Percentiles rank a stretch among this genome's conserved stretches.
Evolutionary conservation across 2,329 filamentous ascomycete genomes (phyloP).

Genomic region (Teratosphaeria viscida): DNA sequence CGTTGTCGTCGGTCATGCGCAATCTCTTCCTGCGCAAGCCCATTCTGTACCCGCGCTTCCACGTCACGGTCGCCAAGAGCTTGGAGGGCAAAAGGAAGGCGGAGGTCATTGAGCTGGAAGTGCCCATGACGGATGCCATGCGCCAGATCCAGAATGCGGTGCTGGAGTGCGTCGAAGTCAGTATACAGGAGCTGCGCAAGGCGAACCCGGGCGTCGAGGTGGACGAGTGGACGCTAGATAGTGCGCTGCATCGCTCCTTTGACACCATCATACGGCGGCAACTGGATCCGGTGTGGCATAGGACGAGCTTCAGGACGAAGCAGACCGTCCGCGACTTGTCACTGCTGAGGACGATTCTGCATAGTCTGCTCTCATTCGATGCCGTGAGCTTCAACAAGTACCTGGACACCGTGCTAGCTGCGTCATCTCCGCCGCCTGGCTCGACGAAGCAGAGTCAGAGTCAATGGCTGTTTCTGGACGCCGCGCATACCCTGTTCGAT

Average conservation of each 20-base stretch:
- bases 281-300: conserved; percentile 92
- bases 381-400: conserved; percentile 86
- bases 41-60: conserved; percentile 87
- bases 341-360: conserved; percentile 71
- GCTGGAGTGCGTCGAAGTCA: conserved; percentile 90
- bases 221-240: conserved; percentile 95
- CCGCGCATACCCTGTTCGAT: conserved; percentile 87
- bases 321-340: conserved; percentile 88
- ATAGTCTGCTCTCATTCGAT: conserved; percentile 73
- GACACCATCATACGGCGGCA: conserved; percentile 81
- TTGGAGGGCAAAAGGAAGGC: conserved; percentile 86
- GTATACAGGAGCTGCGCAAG: conserved; percentile 88
- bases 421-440: conserved; percentile 77
- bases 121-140: conserved; percentile 94
- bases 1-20: conserved; percentile 79
- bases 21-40: conserved; percentile 84
- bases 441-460: conserved; percentile 82
- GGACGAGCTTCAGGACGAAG: conserved; percentile 86
- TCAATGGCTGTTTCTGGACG: conserved; percentile 92
- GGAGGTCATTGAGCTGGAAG: conserved; percentile 92
- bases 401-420: conserved; percentile 85
- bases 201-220: conserved; percentile 82
- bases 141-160: conserved; percentile 85
- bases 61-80: conserved; percentile 78
- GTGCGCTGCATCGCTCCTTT: conserved; percentile 83